Conservation (phyloP, 768 basidiomycete genomes). For the Tylopilus felleus region DNA sequence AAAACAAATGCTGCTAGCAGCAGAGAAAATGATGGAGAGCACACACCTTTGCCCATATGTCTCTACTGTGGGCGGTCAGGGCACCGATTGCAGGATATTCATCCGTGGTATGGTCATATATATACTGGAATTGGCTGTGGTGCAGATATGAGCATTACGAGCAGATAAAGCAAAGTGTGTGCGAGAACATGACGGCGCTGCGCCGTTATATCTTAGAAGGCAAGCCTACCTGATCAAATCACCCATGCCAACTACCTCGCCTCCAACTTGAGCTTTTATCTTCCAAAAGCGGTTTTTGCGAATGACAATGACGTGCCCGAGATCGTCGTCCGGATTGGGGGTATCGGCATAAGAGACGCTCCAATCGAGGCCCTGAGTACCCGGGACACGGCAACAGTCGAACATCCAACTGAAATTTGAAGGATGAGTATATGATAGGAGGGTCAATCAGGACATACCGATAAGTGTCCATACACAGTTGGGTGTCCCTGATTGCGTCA, state of each 20-base stretch:
- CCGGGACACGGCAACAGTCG: constrained; percentile 82
- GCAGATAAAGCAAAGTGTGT: not conserved
- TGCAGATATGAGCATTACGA: constrained; percentile 4
- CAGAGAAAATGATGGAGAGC: not conserved
- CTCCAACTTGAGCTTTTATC: constrained; percentile 55
- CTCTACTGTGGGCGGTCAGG: constrained; percentile 75
- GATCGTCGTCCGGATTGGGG: constrained; percentile 32
- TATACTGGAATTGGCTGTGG: constrained; percentile 64
- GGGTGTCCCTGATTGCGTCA: constrained; percentile 64
- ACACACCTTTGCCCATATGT: constrained; percentile 82
- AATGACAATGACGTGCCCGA: constrained; percentile 82
- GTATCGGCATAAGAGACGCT: constrained; percentile 63
- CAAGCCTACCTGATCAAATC: constrained; percentile 60
- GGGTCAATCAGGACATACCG: constrained; percentile 40
- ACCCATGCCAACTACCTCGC: constrained; percentile 55
- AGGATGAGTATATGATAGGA: not conserved
- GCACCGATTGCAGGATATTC: constrained; percentile 75
- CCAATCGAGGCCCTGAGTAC: constrained; percentile 72
- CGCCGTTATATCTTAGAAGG: not conserved
- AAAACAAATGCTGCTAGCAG: not conserved
- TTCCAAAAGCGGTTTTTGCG: constrained; percentile 85
- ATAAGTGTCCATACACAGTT: constrained; percentile 86
- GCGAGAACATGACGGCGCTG: not conserved
- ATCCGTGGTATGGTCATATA: constrained; percentile 60
- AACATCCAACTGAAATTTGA: constrained; percentile 75